Base-by-base conservation (phyloP, 2,329 filamentous ascomycete genomes). In the Pseudogymnoascus verrucosus region DNA sequence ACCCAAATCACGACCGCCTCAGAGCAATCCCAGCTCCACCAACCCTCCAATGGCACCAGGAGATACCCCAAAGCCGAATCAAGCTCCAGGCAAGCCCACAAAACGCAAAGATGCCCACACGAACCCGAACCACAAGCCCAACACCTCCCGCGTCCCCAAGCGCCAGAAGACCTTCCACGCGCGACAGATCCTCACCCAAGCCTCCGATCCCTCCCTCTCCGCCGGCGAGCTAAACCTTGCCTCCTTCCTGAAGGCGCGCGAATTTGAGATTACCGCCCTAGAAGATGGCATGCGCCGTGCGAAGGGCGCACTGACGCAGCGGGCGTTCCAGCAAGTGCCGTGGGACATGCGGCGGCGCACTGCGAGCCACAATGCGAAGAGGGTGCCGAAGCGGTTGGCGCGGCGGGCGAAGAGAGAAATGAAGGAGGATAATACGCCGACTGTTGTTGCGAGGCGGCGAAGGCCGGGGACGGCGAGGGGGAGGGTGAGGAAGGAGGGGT, bases 311-410 rank as follows among this genome's bases (percentile, higher is more conserved):
- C 77, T 79, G 62, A 79, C 84, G 47, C 87, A 85, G 64, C 84
- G 93, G 61, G 93, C 93, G 12, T 98, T 98, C 72, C 95, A 99
- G 75, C 85, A 91, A 69, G 89, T 99, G 4, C 95, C 95, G 1
- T 85, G 91, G 68, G 87, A 88, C 60, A 78, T 99, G 82, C 82
- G 95, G 68, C 82, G 95, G 67, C 83, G 95, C 69, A 96, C 93
- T 0, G 95, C 93, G 19, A 96, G 92, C 74, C 95, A 99, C 77
- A 97, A 99, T 82, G 89, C 90, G 37, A 96, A 93, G 77, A 85
- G 89, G 66, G 88, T 99, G 14, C 95, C 95, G 2, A 89, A 88
- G 72, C 80, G 91, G 66, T 77, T 98, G 71, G 84, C 89, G 63
- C 78, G 77, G 40, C 83, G 89, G 68, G 92, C 91, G 0, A 83